Evolutionary conservation across 2,329 filamentous ascomycete species (phyloP), one percentile per base, ranked within the genome.

Genomic region (Seiridium unicorne): DNA sequence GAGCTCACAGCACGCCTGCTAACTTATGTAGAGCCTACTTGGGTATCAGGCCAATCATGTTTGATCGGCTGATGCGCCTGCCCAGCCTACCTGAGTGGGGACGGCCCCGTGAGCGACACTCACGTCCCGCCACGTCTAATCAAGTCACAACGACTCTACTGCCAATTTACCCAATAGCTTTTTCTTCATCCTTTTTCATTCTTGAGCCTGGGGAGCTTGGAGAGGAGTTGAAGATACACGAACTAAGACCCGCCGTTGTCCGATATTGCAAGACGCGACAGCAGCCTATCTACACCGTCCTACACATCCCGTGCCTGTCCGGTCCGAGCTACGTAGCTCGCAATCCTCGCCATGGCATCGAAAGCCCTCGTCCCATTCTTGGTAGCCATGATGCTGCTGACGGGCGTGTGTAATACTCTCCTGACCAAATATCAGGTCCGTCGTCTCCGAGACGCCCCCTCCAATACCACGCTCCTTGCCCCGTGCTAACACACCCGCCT

Each of bases 361-460:
- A 86, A 85, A 73, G 85, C 85, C 44, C 73, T 92, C 59, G 85
- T 98, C 62, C 93, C 93, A 44, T 84, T 97, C 71, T 83, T 98
- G 64, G 92, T 98, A 75, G 89, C 84, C 69, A 96, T 97, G 92
- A 98, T 98, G 94, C 83, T 98, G 72, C 79, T 97, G 72, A 97
- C 94, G 32, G 94, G 94, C 64, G 93, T 96, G 63, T 97, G 93
- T 83, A 99, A 99, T 75, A 99, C 95, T 1, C 86, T 99, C 63
- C 83, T 99, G 70, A 97, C 94, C 68, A 99, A 99, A 74, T 97
- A 93, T 72, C 94, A 98, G 81, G 93, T 93, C 76, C 62, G 79
- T 72, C 49, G 47, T 62, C 44, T 18, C 18, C 13, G 2, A 0
- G n/a, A 18, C 13, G 4, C 56, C 54, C 53, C 38, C 51, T 46